These are phyloP conservation scores for Xylaria sp. DNA, from an alignment of 2,329 filamentous ascomycete genomes.

Conservation along the genomic window DNA sequence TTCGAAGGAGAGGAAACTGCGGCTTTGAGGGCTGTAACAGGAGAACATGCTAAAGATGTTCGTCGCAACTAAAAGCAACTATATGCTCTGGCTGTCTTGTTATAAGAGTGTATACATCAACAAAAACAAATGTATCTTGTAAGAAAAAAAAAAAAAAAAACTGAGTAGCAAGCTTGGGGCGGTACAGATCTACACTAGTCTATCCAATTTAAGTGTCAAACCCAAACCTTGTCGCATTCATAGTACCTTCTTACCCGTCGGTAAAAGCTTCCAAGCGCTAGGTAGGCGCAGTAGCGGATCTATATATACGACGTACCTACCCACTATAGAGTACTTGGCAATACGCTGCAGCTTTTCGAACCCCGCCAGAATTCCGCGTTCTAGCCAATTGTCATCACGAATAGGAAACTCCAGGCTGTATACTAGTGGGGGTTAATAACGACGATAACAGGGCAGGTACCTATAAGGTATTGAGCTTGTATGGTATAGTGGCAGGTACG, in stretches of 20 bases:
- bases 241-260: not conserved
- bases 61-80: not conserved
- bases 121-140: not conserved
- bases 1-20: conserved; percentile 40
- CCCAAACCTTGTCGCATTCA: not conserved
- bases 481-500: not conserved
- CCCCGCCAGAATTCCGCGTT: not conserved
- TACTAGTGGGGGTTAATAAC: no score
- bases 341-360: not conserved
- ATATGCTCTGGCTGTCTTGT: not conserved
- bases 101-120: not conserved
- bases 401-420: no score
- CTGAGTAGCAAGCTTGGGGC: not conserved
- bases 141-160: conserved; percentile 9
- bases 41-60: not conserved
- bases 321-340: not conserved
- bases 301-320: not conserved
- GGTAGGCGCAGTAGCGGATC: no score
- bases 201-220: not conserved
- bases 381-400: not conserved
- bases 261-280: not conserved
- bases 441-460: not conserved
- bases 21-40: conserved; percentile 1
- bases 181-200: conserved; percentile 5
- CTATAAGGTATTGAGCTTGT: not conserved